These are phyloP conservation scores for Lactifluus volemus DNA, from an alignment of 768 basidiomycete genomes.

Conservation along the genomic window DNA sequence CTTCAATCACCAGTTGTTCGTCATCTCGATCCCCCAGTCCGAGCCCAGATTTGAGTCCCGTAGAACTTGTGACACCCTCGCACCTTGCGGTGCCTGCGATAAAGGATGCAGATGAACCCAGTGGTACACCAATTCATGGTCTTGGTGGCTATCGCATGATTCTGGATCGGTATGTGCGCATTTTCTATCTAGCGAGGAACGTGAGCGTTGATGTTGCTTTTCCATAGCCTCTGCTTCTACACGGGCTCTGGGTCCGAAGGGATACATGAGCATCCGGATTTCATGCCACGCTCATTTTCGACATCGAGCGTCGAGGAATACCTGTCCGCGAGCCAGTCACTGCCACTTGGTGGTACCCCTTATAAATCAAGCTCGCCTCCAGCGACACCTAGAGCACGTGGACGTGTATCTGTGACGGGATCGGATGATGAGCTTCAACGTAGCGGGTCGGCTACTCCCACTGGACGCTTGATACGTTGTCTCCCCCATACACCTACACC, in stretches of 20 bases:
- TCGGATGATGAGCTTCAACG: constrained; percentile 17
- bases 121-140: constrained; percentile 5
- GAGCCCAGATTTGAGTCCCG: constrained; percentile 10
- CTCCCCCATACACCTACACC: constrained; percentile 5
- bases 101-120: not conserved
- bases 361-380: constrained; percentile 4
- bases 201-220: constrained; percentile 10
- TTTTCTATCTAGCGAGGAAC: not conserved
- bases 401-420: not conserved
- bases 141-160: constrained; percentile 46
- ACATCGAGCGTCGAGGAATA: constrained; percentile 49
- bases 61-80: not conserved
- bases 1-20: constrained; percentile 15
- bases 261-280: constrained; percentile 21
- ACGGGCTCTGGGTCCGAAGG: constrained; percentile 40
- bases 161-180: constrained; percentile 47
- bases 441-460: constrained; percentile 16
- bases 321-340: constrained; percentile 24
- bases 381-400: constrained; percentile 11
- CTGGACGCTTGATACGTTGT: not conserved
- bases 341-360: constrained; percentile 3
- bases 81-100: not conserved
- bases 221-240: constrained; percentile 68
- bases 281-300: constrained; percentile 37
- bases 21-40: constrained; percentile 13